These are phyloP conservation scores for Nissolia schottii DNA, from an alignment of 306 rosid genomes.

Conservation along the genomic window DNA sequence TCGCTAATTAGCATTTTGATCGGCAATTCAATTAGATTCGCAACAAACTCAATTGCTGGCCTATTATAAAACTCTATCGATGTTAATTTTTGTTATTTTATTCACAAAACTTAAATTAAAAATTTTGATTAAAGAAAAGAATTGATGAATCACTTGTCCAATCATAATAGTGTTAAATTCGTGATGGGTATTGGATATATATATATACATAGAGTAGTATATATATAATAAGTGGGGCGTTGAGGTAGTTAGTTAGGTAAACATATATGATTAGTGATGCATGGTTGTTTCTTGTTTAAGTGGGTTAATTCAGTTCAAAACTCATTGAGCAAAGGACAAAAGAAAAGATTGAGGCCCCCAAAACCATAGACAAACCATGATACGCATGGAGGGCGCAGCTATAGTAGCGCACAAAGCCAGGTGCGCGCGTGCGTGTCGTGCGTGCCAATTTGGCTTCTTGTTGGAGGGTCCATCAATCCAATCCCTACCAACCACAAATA, in stretches of 20 bases:
- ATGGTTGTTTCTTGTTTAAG: background rate
- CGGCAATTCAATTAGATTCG: background rate
- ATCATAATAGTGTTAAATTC: no score
- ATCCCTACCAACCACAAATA: background rate
- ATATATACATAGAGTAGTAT: background rate
- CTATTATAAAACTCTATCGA: no score
- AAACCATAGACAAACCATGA: conserved; percentile 33
- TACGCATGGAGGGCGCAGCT: conserved; percentile 35
- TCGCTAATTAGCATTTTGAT: background rate
- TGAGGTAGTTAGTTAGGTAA: conserved; percentile 16
- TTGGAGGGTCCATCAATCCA: conserved; percentile 28
- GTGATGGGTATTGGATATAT: no score
- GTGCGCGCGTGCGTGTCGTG: conserved; percentile 56
- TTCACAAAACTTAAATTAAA: no score
- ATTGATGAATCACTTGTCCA: no score
- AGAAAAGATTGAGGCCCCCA: conserved; percentile 47
- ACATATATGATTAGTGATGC: conserved; percentile 9
- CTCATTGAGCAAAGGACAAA: no score
- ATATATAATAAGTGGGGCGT: background rate
- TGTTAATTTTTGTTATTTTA: no score
- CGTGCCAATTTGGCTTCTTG: conserved; percentile 48
- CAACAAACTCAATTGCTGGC: no score
- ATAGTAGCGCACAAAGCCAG: conserved; percentile 38
- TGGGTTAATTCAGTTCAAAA: conserved; percentile 6
- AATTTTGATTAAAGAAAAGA: background rate